Base-by-base conservation (phyloP, 306 rosid species). In the Prunus fruticosa region DNA sequence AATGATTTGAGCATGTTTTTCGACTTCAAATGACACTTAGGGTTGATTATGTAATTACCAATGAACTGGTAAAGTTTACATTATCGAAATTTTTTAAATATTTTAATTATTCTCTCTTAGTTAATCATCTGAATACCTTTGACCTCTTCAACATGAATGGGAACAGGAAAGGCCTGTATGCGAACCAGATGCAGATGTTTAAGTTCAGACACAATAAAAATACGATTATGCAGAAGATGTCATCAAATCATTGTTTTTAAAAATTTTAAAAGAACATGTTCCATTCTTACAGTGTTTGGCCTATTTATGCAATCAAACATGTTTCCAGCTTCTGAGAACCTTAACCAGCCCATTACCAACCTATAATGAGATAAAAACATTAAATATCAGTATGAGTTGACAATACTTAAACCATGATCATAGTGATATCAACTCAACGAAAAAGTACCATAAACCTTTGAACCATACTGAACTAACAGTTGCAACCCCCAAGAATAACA, bases 311-410 rank as follows among this genome's bases (percentile, higher is more conserved):
- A 92, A 84, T 92, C 93, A 85, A 72, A 89, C 60, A 69, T 73
- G 79, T 79, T 82, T 64, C 80, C 76, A 63, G 88, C 88, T 86
- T 91, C 94, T 72, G 80, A 74, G 76, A 94, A 94, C 78, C 96
- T 89, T 82, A 91, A 67, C 97, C 97, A 90, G 63, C 97, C 98
- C 97, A 94, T 92, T 69, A 92, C 89, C 79, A 92, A 82, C 83
- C 98, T 94, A 75, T 68, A 77, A 76, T 58, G 28, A 80, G 80
- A 77, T 69, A 80, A 74, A 66, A 43, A 61, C 30, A 34, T 60
- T 69, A 45, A 19, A 68, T 28, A 80, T 71, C 65, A 70, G 47
- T 50, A 60, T 22, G 61, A 75, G 43, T 12, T 76, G 58, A 67
- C 78, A 20, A 46, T 32, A 65, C 57, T 22, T n/a, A 56, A 73